phyloP scores from a whole-genome alignment of 192 early-diverging fungal species.

The Coemansia sp. region DNA sequence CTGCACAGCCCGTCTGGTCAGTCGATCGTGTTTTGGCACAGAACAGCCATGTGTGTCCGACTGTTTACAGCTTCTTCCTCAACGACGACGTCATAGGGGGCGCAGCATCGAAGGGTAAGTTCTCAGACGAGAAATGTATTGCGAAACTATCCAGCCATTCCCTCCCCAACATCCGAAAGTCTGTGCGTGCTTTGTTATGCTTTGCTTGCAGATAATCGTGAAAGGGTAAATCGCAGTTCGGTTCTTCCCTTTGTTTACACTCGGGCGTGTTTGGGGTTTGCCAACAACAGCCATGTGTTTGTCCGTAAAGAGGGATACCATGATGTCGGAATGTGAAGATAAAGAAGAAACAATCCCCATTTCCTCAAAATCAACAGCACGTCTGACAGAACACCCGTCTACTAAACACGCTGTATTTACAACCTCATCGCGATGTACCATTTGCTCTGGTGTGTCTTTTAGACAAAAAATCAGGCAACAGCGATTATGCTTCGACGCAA shows the following conservation, averaged over 20 bases:
- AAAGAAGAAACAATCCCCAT: too few relatives aligned
- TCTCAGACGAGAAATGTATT: too few relatives aligned
- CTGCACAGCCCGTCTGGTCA: constrained; percentile 41
- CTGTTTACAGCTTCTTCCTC: constrained; percentile 53
- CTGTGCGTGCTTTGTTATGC: too few relatives aligned
- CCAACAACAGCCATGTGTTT: background rate
- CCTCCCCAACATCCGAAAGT: background rate
- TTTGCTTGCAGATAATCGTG: too few relatives aligned
- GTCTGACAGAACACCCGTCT: background rate
- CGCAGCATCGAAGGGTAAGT: constrained; percentile 21
- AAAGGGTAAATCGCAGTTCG: too few relatives aligned
- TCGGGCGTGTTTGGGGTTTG: background rate
- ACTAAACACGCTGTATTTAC: background rate
- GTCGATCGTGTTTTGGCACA: constrained; percentile 33
- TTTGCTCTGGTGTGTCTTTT: background rate
- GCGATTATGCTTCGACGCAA: constrained; percentile 29
- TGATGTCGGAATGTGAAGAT: too few relatives aligned
- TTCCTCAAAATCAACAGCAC: too few relatives aligned
- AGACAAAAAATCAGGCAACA: constrained; percentile 23
- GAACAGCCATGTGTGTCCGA: constrained; percentile 34
- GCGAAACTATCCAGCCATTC: too few relatives aligned
- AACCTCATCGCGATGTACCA: background rate
- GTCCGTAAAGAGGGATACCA: too few relatives aligned
- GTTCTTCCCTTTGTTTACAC: too few relatives aligned
- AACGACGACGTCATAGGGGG: constrained; percentile 29